Evolutionary conservation across 139 green algal species (phyloP), one percentile per base, ranked within the genome.

Genomic region (Tetraselmis striata): DNA sequence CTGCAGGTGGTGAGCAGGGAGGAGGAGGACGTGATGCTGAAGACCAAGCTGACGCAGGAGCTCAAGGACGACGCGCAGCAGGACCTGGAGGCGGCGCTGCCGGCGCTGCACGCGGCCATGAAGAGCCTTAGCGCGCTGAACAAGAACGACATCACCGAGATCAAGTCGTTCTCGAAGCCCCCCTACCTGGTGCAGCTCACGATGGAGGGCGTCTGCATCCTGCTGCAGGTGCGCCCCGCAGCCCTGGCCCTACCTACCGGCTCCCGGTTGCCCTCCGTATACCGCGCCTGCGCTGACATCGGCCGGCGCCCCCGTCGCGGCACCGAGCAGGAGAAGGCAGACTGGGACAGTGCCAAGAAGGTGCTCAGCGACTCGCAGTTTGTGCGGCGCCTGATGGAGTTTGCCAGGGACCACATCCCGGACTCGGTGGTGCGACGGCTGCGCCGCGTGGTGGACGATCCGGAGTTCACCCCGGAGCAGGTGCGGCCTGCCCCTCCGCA

Each of bases 1-100:
- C 91, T 93, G 83, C 82, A 59, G 28, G 88, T 90, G 78, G 93
- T 96, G 25, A 84, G 58, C n/a, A 32, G 80, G 27, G 93, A 95
- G 83, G 93, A 95, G 87, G 83, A 78, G 25, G 89, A 95, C 67
- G 92, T 96, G 29, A 94, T 93, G 83, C 45, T 5, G 11, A 67
- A 90, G 79, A 79, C 87, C 26, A 59, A 28, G 2, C 32, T 86
- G 75, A 89, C 86, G 2, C 81, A 96, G 83, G 88, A 85, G 23
- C 92, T 97, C 32, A 90, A 90, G 31, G 94, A 96, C 75, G 90
- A 93, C 18, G 94, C 94, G 28, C 90, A 96, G 81, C 89, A 88
- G 1, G 93, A 98, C 82, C 90, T 98, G 26, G 92, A 93, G 30
- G 91, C 95, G 85, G 94, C 93, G 1, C 85, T 98, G 87, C 94